Percentiles rank a stretch among this genome's conserved stretches.
Conservation (phyloP, 768 basidiomycete genomes). For the Leccinum variicolor region DNA sequence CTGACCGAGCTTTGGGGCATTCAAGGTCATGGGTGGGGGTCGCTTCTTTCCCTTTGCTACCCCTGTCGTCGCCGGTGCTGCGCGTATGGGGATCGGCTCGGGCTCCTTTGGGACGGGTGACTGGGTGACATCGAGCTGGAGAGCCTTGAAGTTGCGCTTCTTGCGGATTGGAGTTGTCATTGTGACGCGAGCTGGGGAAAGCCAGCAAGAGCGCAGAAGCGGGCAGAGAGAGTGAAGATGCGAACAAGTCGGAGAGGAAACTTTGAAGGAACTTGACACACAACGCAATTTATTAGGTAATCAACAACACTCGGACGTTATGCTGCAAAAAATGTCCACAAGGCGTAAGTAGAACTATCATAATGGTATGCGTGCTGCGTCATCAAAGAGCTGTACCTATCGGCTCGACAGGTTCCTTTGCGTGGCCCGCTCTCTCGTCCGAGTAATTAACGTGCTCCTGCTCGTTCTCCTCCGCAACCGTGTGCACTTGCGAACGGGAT, state of each 20-base stretch:
- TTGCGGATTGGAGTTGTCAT: constrained; percentile 72
- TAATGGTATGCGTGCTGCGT: not conserved
- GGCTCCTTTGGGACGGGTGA: constrained; percentile 38
- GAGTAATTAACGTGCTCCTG: constrained; percentile 9
- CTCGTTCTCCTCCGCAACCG: constrained; percentile 22
- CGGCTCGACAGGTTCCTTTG: constrained; percentile 12
- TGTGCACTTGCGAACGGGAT: constrained; percentile 19
- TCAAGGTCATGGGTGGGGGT: constrained; percentile 81
- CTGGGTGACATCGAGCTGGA: constrained; percentile 64
- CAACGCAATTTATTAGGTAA: constrained; percentile 20
- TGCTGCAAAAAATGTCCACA: not conserved
- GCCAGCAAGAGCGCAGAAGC: not conserved
- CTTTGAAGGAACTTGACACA: constrained; percentile 3
- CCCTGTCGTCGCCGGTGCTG: constrained; percentile 38
- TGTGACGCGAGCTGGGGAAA: constrained; percentile 1
- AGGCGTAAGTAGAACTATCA: not conserved
- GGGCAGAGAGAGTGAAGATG: constrained; percentile 5
- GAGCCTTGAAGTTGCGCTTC: constrained; percentile 89
- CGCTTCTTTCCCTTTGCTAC: constrained; percentile 59
- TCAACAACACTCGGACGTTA: too few species aligned
- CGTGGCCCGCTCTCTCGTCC: constrained; percentile 10
- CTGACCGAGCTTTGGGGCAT: constrained; percentile 61
- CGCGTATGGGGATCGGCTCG: constrained; percentile 45
- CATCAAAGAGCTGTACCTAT: constrained; percentile 32
- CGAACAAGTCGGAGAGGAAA: constrained; percentile 16